Base-by-base conservation (phyloP, 805 yeast species). In the Nakazawaea ambrosiae region DNA sequence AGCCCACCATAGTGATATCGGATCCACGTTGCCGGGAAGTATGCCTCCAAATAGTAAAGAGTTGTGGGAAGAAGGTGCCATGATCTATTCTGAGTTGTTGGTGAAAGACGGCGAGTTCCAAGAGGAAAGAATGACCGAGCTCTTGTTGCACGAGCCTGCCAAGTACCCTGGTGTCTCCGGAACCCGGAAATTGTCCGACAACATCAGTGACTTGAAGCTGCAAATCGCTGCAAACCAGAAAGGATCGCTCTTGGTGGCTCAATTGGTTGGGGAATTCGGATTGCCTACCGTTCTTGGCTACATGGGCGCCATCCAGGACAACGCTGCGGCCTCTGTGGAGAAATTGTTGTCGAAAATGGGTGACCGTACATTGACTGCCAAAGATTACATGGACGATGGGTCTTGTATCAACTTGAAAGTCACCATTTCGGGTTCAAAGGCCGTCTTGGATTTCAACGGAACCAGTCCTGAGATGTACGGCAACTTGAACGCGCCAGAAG, bases 1-100 rank as follows among this genome's bases (percentile, higher is more conserved):
- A 46, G 97, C 96, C 2, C 97, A 89, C 60, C 97, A 90, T 60
- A 89, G 96, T 5, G 97, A 89, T 58, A 89, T 90, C 51, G 97
- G 97, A 14, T 94, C 95, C 11, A 75, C 81, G 41, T 61, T 86
- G 25, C 95, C 97, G 1, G 97, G 97, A 1, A 82, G 95, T 0
- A 87, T 89, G 88, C 96, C 97, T 12, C 95, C 96, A 8, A 78
- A 82, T 52, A 86, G 96, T 2, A 85, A 79, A 50, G 78, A 78
- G 42, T 61, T 90, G 28, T 81, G 77, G 67, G 89, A 89, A 53
- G 97, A 89, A 60, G 97, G 97, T 31, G 96, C 96, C 2, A 75
- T 85, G 3, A 87, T 90, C 25, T 72, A 75, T 49, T 79, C 92
- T 1, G 89, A 81, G 53, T 67, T 83, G 42, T 66, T 90, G 12